A percentile compares a stretch with the other conserved stretches of the same genome.
Evolutionary conservation across 2,329 filamentous ascomycete species (phyloP).

Genomic region (Colletotrichum kahawae): DNA sequence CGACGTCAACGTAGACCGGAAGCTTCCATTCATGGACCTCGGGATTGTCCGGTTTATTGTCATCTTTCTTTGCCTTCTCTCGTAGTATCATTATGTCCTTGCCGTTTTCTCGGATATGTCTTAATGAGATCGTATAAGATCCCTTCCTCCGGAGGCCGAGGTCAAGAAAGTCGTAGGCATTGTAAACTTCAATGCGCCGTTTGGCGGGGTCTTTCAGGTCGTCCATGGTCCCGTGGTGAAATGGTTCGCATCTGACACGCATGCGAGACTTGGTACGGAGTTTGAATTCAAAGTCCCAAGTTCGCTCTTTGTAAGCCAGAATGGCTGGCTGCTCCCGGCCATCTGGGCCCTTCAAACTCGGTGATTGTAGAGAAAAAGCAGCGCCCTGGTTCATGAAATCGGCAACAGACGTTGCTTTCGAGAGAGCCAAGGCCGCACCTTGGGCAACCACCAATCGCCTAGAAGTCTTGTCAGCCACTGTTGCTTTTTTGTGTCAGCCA

Average conservation of each 20-base stretch:
- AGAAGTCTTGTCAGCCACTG: not conserved
- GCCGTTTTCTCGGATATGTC: not conserved
- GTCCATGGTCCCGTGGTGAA: not conserved
- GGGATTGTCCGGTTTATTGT: rapidly evolving
- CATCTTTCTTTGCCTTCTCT: not conserved
- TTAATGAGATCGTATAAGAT: not conserved
- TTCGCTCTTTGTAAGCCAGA: rapidly evolving
- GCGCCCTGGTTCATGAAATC: not conserved
- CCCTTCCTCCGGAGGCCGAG: not conserved
- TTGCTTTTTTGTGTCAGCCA: not conserved
- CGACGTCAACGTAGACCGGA: not conserved
- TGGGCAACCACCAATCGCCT: not conserved
- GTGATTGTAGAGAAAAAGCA: not conserved
- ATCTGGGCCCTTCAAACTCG: not conserved
- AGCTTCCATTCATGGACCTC: not conserved
- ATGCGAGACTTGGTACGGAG: not conserved
- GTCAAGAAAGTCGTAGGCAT: not conserved
- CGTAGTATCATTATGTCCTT: rapidly evolving
- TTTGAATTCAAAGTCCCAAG: rapidly evolving
- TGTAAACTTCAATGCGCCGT: not conserved
- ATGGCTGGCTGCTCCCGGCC: not conserved
- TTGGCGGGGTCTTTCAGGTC: not conserved
- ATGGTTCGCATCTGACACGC: not conserved
- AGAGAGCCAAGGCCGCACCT: not conserved
- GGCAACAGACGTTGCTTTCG: not conserved